Evolutionary conservation across 2,329 filamentous ascomycete species (phyloP).

Genomic region (Tolypocladium endophyticum): DNA sequence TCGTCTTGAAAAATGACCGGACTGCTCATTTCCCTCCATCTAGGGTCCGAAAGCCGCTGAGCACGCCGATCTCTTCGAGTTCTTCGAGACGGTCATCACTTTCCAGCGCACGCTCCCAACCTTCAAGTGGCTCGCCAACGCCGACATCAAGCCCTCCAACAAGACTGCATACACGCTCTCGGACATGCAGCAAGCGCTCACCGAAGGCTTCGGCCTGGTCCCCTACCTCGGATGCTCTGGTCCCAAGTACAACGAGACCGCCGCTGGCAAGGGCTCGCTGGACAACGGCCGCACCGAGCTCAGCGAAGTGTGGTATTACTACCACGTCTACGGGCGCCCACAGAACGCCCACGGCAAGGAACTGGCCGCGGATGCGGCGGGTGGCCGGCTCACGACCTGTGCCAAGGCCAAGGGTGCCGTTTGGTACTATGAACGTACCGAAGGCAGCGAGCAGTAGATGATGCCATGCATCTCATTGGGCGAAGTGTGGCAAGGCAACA

Average conservation of each 20-base stretch:
- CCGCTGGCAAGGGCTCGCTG: conserved; percentile 38
- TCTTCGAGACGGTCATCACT: conserved; percentile 47
- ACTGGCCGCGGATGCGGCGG: conserved; percentile 32
- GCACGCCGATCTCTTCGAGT: conserved; percentile 52
- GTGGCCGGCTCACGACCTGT: conserved; percentile 40
- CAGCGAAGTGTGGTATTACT: conserved; percentile 57
- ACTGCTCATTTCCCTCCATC: no score
- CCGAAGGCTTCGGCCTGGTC: conserved; percentile 36
- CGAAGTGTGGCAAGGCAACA: neutral
- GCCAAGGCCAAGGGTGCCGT: conserved; percentile 42
- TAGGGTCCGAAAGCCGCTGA: conserved; percentile 40
- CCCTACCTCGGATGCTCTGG: conserved; percentile 55
- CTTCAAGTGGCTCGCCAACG: conserved; percentile 45
- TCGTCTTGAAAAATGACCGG: neutral
- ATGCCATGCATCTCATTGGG: neutral
- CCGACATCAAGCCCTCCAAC: conserved; percentile 48
- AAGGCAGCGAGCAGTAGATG: conserved; percentile 13
- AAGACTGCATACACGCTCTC: conserved; percentile 42
- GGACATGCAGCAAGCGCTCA: conserved; percentile 40
- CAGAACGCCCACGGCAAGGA: conserved; percentile 39
- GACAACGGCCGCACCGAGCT: conserved; percentile 49
- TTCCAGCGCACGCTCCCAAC: conserved; percentile 51
- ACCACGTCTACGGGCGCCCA: conserved; percentile 46
- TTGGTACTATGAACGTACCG: conserved; percentile 41
- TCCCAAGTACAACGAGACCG: conserved; percentile 49